A percentile compares a stretch with the other conserved stretches of the same genome.
Evolutionary conservation across 345 rosid genomes (phyloP).

Genomic region (Arabidopsis arenosa): DNA sequence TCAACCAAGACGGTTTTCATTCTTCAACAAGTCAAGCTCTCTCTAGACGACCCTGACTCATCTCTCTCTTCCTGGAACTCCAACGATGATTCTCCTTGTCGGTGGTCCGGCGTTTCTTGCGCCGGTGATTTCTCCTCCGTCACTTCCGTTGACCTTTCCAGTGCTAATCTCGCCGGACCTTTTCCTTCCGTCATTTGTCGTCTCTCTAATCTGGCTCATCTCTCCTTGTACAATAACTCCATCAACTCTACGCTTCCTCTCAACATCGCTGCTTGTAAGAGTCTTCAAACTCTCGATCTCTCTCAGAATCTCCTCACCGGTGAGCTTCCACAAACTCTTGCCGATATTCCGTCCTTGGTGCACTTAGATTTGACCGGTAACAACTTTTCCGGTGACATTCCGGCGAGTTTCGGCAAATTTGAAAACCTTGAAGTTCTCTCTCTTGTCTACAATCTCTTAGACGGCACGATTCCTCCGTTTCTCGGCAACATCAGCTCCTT

Average conservation of each 20-base stretch:
- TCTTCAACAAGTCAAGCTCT: constrained; percentile 55
- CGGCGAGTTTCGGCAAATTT: constrained; percentile 67
- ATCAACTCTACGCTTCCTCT: constrained; percentile 69
- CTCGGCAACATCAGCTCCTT: constrained; percentile 70
- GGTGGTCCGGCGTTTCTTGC: constrained; percentile 66
- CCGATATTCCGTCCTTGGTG: constrained; percentile 59
- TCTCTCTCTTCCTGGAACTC: constrained; percentile 66
- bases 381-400: constrained; percentile 89
- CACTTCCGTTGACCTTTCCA: constrained; percentile 68
- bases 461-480: constrained; percentile 69
- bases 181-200: constrained; percentile 76
- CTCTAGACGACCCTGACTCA: constrained; percentile 64
- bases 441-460: constrained; percentile 73
- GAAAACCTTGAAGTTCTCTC: constrained; percentile 82
- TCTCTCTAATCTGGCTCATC: constrained; percentile 58
- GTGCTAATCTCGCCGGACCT: constrained; percentile 65
- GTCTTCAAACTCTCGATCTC: constrained; percentile 74
- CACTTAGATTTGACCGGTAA: constrained; percentile 78
- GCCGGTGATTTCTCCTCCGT: constrained; percentile 53
- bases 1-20: constrained; percentile 74
- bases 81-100: constrained; percentile 57
- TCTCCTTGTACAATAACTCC: constrained; percentile 67
- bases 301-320: constrained; percentile 84
- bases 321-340: constrained; percentile 58
- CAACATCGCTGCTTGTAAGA: constrained; percentile 62